Evolutionary conservation across 208 protist genomes (phyloP).

Genomic region (Leishmania arabica): DNA sequence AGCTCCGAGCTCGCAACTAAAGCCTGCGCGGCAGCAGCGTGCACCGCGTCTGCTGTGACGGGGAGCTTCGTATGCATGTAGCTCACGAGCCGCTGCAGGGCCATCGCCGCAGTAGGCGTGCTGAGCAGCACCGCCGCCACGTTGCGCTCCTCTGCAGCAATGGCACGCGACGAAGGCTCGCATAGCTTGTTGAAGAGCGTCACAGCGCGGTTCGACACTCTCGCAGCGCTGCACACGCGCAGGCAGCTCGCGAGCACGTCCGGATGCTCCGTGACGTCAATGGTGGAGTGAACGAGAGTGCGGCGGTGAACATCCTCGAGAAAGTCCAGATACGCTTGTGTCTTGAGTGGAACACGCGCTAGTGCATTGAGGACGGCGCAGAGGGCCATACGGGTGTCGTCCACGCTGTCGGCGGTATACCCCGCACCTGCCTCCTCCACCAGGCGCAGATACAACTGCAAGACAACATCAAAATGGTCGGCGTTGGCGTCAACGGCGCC

Average conservation of each 20-base stretch:
- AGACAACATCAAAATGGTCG: slow-evolving; percentile 42
- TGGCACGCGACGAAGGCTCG: slow-evolving; percentile 29
- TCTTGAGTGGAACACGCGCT: slow-evolving; percentile 34
- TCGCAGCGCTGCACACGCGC: slow-evolving; percentile 25
- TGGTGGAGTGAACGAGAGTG: slow-evolving; percentile 13
- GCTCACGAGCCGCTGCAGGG: slow-evolving; percentile 46
- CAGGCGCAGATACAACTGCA: slow-evolving; percentile 33
- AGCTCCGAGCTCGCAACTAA: slow-evolving; percentile 15
- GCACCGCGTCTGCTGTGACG: slow-evolving; percentile 33
- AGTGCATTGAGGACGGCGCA: slow-evolving; percentile 41
- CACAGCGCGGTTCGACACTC: slow-evolving; percentile 19
- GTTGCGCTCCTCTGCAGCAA: slow-evolving; percentile 39
- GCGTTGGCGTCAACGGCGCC: slow-evolving; percentile 40
- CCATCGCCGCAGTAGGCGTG: slow-evolving; percentile 14
- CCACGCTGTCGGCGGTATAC: slow-evolving; percentile 15
- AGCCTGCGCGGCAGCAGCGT: slow-evolving; percentile 44
- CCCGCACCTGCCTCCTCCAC: slow-evolving; percentile 44
- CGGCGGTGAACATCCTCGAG: slow-evolving; percentile 31
- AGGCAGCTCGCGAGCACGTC: slow-evolving; percentile 37
- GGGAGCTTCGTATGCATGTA: slow-evolving; percentile 38
- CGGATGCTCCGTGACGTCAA: slow-evolving; percentile 36
- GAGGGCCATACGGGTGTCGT: slow-evolving; percentile 15
- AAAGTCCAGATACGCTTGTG: slow-evolving; percentile 13
- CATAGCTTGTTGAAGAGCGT: slow-evolving; percentile 60
- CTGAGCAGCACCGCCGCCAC: slow-evolving; percentile 40